A percentile compares a stretch with the other conserved stretches of the same genome.
These are phyloP conservation scores for Fusarium drepaniforme DNA, from an alignment of 2,329 filamentous ascomycete genomes.

Conservation along the genomic window DNA sequence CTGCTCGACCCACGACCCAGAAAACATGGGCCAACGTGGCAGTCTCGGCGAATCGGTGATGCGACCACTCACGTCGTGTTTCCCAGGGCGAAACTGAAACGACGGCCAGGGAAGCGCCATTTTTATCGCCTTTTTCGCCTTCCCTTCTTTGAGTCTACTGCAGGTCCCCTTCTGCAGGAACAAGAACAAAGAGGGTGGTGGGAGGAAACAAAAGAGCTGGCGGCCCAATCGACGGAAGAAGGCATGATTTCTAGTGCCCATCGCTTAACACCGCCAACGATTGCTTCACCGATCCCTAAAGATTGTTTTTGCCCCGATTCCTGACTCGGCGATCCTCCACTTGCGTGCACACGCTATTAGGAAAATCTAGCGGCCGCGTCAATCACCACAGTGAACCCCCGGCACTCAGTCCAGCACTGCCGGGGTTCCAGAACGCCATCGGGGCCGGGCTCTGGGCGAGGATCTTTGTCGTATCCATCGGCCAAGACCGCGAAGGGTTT, in stretches of 20 bases:
- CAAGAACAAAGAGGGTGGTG: constrained; percentile 10
- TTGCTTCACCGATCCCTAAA: constrained; percentile 6
- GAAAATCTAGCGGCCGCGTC: not conserved
- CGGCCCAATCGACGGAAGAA: constrained; percentile 21
- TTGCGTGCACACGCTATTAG: constrained; percentile 7
- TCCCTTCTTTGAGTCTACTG: constrained; percentile 19
- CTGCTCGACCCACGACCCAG: constrained; percentile 3
- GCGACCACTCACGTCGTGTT: constrained; percentile 10
- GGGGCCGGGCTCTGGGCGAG: not conserved
- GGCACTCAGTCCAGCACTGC: constrained; percentile 12
- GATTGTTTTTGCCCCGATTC: not conserved
- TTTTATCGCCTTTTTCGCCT: constrained; percentile 16
- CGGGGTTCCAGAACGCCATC: constrained; percentile 22
- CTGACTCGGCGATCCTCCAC: constrained; percentile 36
- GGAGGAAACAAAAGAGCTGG: constrained; percentile 18
- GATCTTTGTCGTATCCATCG: constrained; percentile 9
- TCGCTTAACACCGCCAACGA: not conserved
- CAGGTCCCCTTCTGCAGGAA: constrained; percentile 36
- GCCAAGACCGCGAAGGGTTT: constrained; percentile 14
- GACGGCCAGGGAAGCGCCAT: constrained; percentile 17
- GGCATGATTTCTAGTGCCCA: constrained; percentile 16
- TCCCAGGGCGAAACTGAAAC: constrained; percentile 31
- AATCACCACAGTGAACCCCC: not conserved
- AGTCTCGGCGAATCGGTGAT: constrained; percentile 21
- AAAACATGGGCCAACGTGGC: constrained; percentile 37